These are phyloP conservation scores for Stentor coeruleus DNA, from an alignment of 73 alveolate genomes.

Conservation along the genomic window DNA sequence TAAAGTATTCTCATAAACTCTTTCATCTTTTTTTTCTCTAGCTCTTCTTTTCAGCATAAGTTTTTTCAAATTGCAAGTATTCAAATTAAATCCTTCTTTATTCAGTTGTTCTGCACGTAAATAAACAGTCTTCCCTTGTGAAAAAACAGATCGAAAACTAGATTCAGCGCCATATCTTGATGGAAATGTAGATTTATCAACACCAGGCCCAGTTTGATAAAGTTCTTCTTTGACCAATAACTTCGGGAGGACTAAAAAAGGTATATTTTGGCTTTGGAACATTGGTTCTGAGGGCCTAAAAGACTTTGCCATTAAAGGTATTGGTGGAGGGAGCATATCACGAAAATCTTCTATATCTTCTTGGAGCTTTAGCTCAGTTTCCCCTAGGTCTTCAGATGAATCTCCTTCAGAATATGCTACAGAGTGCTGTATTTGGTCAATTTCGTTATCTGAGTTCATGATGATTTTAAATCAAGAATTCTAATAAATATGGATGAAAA, in stretches of 20 bases:
- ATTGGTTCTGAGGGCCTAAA: slow-evolving; percentile 17
- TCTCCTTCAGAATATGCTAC: background rate
- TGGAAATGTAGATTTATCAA: slow-evolving; percentile 18
- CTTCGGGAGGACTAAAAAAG: background rate
- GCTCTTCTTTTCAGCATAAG: background rate
- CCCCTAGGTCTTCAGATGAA: slow-evolving; percentile 2
- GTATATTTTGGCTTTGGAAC: slow-evolving; percentile 10
- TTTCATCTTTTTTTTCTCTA: background rate
- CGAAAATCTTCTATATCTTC: background rate
- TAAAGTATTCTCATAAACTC: slow-evolving; percentile 3
- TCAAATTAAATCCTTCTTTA: background rate
- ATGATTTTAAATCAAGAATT: background rate
- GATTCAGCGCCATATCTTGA: background rate
- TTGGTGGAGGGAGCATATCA: slow-evolving; percentile 26
- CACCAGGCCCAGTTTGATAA: background rate
- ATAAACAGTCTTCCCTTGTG: background rate
- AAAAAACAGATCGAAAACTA: background rate
- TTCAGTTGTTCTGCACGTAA: background rate
- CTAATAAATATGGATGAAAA: no score
- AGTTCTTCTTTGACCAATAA: background rate
- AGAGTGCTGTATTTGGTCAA: background rate
- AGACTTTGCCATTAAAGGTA: slow-evolving; percentile 4
- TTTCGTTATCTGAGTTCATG: background rate
- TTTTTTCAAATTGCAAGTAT: background rate
- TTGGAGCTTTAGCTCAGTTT: background rate